Conservation (phyloP, 495 filamentous ascomycete species). For the Tuber indicum region DNA sequence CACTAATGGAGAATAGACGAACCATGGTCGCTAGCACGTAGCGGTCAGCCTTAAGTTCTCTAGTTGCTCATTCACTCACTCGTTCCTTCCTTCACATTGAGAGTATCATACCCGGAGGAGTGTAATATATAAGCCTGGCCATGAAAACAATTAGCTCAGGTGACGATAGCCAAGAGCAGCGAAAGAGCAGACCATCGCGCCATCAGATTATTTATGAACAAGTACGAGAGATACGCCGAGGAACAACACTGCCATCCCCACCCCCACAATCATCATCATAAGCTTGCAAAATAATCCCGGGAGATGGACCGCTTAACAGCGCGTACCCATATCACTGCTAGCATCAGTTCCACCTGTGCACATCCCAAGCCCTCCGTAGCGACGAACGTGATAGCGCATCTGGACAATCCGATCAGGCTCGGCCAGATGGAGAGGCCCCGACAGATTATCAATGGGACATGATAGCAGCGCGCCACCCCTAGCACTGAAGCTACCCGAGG, state of each 20-base stretch:
- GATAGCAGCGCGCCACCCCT: slow-evolving; percentile 57
- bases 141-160: slow-evolving; percentile 5
- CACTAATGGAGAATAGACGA: slow-evolving; percentile 71
- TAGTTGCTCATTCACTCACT: background rate
- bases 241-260: slow-evolving; percentile 58
- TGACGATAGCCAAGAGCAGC: background rate
- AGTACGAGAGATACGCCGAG: slow-evolving; percentile 79
- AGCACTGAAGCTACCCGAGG: slow-evolving; percentile 61
- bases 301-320: slow-evolving; percentile 7
- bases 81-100: background rate
- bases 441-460: slow-evolving; percentile 57
- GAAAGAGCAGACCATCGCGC: slow-evolving; percentile 62
- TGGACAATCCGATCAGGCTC: slow-evolving; percentile 38
- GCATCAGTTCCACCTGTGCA: slow-evolving; percentile 55
- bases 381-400: slow-evolving; percentile 29
- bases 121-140: slow-evolving; percentile 75
- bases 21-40: slow-evolving; percentile 61
- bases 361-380: slow-evolving; percentile 29
- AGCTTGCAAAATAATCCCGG: slow-evolving; percentile 9
- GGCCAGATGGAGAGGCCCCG: slow-evolving; percentile 48
- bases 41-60: slow-evolving; percentile 16
- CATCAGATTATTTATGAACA: slow-evolving; percentile 90
- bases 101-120: slow-evolving; percentile 52
- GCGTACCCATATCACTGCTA: slow-evolving; percentile 79
- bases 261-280: background rate